phyloP scores from a whole-genome alignment of 768 basidiomycete species.

The Boletus huronensis region DNA sequence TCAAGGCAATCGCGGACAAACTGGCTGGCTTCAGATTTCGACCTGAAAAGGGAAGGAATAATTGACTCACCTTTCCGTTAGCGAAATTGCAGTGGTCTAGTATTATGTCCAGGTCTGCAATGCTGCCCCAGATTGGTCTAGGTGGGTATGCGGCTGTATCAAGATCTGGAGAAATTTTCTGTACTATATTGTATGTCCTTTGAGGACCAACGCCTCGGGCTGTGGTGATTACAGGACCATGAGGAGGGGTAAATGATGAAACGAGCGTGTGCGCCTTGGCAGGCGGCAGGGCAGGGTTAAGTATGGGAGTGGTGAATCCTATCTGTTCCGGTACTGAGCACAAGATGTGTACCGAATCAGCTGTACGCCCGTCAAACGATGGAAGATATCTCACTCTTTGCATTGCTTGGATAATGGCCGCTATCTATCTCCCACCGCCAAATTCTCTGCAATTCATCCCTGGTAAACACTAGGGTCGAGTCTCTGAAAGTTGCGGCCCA shows the following conservation, averaged over 20 bases:
- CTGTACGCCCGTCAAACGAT: slow-evolving; percentile 6
- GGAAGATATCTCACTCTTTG: slow-evolving; percentile 50
- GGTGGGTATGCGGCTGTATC: slow-evolving; percentile 77
- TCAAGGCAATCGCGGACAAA: slow-evolving; percentile 96
- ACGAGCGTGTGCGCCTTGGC: slow-evolving; percentile 45
- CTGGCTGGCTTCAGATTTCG: slow-evolving; percentile 34
- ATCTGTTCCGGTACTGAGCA: slow-evolving; percentile 61
- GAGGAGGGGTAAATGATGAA: slow-evolving; percentile 46
- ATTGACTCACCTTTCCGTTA: slow-evolving; percentile 53
- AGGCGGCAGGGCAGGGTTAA: slow-evolving; percentile 66
- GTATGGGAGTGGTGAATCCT: slow-evolving; percentile 49
- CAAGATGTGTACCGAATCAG: not conserved
- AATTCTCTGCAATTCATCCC: slow-evolving; percentile 74
- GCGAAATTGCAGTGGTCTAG: slow-evolving; percentile 86
- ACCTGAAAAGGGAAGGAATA: not conserved
- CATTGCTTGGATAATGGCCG: slow-evolving; percentile 81
- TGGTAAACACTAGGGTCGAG: slow-evolving; percentile 66
- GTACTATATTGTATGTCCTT: slow-evolving; percentile 52
- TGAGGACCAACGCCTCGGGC: slow-evolving; percentile 69
- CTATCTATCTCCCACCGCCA: slow-evolving; percentile 93
- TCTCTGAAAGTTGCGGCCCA: slow-evolving; percentile 39
- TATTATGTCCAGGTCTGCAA: slow-evolving; percentile 86
- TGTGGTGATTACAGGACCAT: slow-evolving; percentile 38
- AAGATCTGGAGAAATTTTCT: slow-evolving; percentile 58
- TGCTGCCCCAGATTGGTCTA: slow-evolving; percentile 73